phyloP scores from a whole-genome alignment of 345 rosid species.

The Eucalyptus polybractea region DNA sequence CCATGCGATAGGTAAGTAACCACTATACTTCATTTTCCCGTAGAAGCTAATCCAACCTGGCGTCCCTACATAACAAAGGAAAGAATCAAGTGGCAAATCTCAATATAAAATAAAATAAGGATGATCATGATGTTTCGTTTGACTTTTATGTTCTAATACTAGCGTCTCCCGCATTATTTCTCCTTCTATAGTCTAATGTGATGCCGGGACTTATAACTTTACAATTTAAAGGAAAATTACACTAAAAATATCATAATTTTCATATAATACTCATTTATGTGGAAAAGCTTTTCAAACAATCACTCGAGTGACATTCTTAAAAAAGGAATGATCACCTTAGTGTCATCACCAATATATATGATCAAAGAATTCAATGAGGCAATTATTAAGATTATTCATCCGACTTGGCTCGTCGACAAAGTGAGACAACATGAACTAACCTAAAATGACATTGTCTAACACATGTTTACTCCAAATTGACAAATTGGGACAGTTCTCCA shows the following conservation, averaged over 20 bases:
- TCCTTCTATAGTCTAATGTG: neutral
- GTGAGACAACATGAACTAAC: neutral
- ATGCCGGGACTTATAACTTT: too few species aligned
- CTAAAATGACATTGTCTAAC: too few species aligned
- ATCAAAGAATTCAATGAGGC: neutral
- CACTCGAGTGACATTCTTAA: too few species aligned
- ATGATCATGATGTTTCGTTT: neutral
- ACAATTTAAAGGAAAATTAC: neutral
- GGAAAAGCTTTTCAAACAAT: neutral
- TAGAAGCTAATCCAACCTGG: neutral
- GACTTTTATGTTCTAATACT: neutral
- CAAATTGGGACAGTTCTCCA: neutral
- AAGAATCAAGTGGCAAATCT: neutral
- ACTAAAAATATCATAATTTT: too few species aligned
- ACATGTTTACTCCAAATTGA: neutral
- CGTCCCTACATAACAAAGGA: neutral
- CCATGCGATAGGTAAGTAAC: neutral
- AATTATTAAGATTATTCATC: neutral
- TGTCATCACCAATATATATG: too few species aligned
- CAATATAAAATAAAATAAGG: neutral
- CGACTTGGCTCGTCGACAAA: neutral
- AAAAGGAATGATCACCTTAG: neutral
- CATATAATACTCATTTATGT: fast-evolving
- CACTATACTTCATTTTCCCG: neutral
- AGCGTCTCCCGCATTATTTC: neutral